These are phyloP conservation scores for Petunia axillaris DNA, from an alignment of 257 asterid genomes.

Conservation along the genomic window DNA sequence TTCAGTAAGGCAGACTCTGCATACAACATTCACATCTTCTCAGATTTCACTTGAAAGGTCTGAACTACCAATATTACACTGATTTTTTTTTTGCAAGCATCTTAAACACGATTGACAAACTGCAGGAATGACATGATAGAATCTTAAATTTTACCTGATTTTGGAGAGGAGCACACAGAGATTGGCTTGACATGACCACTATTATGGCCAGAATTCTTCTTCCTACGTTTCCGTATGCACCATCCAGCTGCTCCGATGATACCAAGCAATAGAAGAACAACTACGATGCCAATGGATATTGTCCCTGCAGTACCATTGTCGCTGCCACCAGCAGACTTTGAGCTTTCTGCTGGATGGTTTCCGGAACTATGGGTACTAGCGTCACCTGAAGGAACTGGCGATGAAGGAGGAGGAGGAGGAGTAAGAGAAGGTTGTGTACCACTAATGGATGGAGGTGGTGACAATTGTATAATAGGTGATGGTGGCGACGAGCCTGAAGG, in stretches of 20 bases:
- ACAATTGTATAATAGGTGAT: constrained; percentile 2
- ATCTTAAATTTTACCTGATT: constrained; percentile 54
- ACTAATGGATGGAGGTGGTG: constrained; percentile 29
- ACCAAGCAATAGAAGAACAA: constrained; percentile 55
- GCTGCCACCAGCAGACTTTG: constrained; percentile 43
- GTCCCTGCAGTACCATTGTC: constrained; percentile 56
- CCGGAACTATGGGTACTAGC: constrained; percentile 37
- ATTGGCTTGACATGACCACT: constrained; percentile 64
- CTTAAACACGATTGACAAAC: neutral
- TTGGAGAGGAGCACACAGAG: constrained; percentile 50
- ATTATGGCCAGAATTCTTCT: constrained; percentile 50
- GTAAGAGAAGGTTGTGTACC: constrained; percentile 39
- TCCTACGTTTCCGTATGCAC: constrained; percentile 61
- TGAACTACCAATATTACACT: neutral
- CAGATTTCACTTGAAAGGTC: constrained; percentile 24
- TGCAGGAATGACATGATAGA: neutral
- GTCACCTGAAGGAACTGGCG: constrained; percentile 46
- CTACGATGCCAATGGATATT: constrained; percentile 46
- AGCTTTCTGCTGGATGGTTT: constrained; percentile 40
- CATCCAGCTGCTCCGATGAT: constrained; percentile 53
- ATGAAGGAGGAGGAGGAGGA: constrained; percentile 44
- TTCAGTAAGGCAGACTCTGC: constrained; percentile 66
- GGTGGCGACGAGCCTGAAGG: constrained; percentile 35
- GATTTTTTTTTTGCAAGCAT: constrained; percentile 10
- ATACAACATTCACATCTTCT: constrained; percentile 34